These are phyloP conservation scores for Microdochium trichocladiopsis DNA, from an alignment of 2,329 filamentous ascomycete species.

Conservation along the genomic window DNA sequence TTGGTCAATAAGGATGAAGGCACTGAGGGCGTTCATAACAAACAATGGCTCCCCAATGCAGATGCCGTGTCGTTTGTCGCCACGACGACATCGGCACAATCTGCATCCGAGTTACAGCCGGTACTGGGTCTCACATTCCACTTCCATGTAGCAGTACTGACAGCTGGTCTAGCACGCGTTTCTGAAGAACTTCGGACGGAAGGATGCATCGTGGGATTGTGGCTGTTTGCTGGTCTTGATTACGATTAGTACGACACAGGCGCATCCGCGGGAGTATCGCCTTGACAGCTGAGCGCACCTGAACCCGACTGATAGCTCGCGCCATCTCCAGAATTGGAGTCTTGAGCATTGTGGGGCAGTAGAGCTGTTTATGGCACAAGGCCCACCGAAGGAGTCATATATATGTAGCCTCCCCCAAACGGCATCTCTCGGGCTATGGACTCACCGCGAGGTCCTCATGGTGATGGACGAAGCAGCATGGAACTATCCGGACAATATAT, in stretches of 20 bases:
- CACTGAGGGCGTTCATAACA: not conserved
- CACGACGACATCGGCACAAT: not conserved
- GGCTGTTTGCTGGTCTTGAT: not conserved
- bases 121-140: not conserved
- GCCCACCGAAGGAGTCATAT: not conserved
- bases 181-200: not conserved
- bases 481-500: not conserved
- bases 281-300: not conserved
- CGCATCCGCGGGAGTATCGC: not conserved
- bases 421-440: not conserved
- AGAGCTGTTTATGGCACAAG: not conserved
- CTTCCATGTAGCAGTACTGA: not conserved
- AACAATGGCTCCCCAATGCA: not conserved
- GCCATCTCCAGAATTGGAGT: not conserved
- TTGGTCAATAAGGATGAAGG: not conserved
- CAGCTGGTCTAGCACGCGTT: not conserved
- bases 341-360: not conserved
- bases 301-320: not conserved
- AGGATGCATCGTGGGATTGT: not conserved
- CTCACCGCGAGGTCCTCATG: not conserved
- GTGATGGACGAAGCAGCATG: not conserved
- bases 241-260: not conserved
- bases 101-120: not conserved
- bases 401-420: not conserved
- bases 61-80: not conserved